A percentile compares a stretch with the other conserved stretches of the same genome.
phyloP scores from a whole-genome alignment of 352 stramenopile species.

The Phytophthora vignae region DNA sequence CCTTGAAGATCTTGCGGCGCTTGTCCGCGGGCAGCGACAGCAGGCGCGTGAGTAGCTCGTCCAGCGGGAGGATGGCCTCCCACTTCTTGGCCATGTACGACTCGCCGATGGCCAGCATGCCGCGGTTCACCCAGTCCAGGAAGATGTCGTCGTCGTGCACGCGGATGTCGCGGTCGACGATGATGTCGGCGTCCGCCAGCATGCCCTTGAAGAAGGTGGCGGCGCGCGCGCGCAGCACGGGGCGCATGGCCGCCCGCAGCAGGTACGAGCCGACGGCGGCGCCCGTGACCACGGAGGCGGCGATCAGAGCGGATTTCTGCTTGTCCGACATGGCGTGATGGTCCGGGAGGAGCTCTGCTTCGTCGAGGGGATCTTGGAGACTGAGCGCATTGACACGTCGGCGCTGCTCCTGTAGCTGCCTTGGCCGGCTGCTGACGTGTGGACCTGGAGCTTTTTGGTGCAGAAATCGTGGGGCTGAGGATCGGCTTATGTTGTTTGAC shows the following conservation, averaged over 20 bases:
- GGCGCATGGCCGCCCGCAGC: slow-evolving; percentile 71
- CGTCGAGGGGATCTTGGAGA: slow-evolving; percentile 36
- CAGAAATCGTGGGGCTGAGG: slow-evolving; percentile 35
- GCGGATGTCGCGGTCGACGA: slow-evolving; percentile 82
- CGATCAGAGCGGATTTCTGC: slow-evolving; percentile 78
- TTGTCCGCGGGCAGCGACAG: slow-evolving; percentile 72
- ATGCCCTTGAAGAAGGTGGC: slow-evolving; percentile 86
- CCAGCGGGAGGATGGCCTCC: slow-evolving; percentile 83
- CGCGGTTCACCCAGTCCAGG: slow-evolving; percentile 86
- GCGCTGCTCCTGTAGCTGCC: neutral
- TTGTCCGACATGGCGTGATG: slow-evolving; percentile 49
- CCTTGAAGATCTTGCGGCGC: slow-evolving; percentile 89
- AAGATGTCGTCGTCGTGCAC: slow-evolving; percentile 88
- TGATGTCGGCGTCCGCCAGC: slow-evolving; percentile 82
- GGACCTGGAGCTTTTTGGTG: slow-evolving; percentile 29
- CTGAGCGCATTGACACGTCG: slow-evolving; percentile 40
- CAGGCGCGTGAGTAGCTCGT: slow-evolving; percentile 79
- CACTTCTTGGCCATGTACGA: slow-evolving; percentile 92
- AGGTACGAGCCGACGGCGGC: slow-evolving; percentile 75
- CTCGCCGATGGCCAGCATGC: slow-evolving; percentile 88
- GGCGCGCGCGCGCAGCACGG: slow-evolving; percentile 69
- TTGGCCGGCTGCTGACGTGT: slow-evolving; percentile 11
- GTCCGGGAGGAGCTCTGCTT: slow-evolving; percentile 11
- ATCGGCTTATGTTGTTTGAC: slow-evolving; percentile 8
- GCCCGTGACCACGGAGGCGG: slow-evolving; percentile 66